phyloP scores from a whole-genome alignment of 192 early-diverging fungal genomes.

The Linnemannia elongata region DNA sequence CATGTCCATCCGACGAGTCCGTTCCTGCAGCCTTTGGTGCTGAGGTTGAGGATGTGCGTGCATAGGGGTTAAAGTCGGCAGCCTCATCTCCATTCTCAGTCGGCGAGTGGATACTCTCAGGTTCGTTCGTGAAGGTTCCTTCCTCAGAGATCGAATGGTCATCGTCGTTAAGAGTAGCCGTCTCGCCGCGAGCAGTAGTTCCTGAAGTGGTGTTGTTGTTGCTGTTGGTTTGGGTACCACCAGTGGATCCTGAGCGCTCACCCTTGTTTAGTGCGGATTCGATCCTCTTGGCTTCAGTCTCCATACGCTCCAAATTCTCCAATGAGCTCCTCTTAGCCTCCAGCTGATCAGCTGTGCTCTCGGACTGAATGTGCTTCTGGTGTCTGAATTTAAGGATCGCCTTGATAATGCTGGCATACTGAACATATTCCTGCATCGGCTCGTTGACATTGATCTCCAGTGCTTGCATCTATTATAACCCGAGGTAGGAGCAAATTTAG shows the following conservation, averaged over 20 bases:
- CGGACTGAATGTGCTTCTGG: slow-evolving; percentile 88
- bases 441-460: slow-evolving; percentile 88
- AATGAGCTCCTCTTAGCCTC: slow-evolving; percentile 77
- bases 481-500: background rate
- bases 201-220: background rate
- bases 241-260: slow-evolving; percentile 32
- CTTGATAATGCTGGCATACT: slow-evolving; percentile 90
- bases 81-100: slow-evolving; percentile 18
- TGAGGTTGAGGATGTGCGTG: slow-evolving; percentile 13
- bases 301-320: slow-evolving; percentile 73
- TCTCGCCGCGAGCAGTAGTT: slow-evolving; percentile 1
- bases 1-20: background rate
- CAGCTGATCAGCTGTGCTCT: slow-evolving; percentile 80
- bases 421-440: slow-evolving; percentile 90
- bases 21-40: background rate
- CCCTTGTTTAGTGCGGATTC: slow-evolving; percentile 71
- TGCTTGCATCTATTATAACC: slow-evolving; percentile 57
- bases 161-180: background rate
- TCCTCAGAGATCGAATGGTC: slow-evolving; percentile 40
- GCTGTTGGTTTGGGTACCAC: background rate
- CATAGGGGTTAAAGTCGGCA: slow-evolving; percentile 31
- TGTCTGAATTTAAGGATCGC: slow-evolving; percentile 88
- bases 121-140: slow-evolving; percentile 36
- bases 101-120: slow-evolving; percentile 15
- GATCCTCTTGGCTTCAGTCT: slow-evolving; percentile 79